A percentile compares a stretch with the other conserved stretches of the same genome.
phyloP scores from a whole-genome alignment of 1,139 yeast genomes.

The Pichia sp. region DNA sequence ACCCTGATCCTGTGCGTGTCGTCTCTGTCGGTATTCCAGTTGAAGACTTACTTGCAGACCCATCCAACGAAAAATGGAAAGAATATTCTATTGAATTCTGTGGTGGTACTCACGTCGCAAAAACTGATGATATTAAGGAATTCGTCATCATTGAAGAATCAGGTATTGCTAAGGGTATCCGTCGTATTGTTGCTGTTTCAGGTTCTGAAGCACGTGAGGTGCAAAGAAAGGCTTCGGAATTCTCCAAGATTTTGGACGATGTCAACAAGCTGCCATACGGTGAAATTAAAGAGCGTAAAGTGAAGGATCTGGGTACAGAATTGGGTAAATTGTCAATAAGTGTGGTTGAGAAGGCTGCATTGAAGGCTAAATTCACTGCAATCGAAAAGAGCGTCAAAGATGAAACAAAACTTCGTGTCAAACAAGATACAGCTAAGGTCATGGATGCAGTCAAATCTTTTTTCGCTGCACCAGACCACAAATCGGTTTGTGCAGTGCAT shows the following conservation, averaged over 20 bases:
- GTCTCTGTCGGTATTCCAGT: constrained; percentile 92
- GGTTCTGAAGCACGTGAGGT: constrained; percentile 88
- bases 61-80: constrained; percentile 69
- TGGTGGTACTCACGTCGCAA: constrained; percentile 96
- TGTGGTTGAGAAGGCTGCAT: constrained; percentile 70
- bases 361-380: constrained; percentile 68
- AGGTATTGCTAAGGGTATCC: constrained; percentile 97
- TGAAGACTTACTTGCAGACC: constrained; percentile 69
- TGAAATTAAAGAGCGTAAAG: constrained; percentile 65
- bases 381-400: constrained; percentile 86
- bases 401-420: constrained; percentile 79
- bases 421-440: constrained; percentile 79
- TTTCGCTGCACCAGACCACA: constrained; percentile 49
- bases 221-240: constrained; percentile 75
- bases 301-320: constrained; percentile 79
- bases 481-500: constrained; percentile 59
- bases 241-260: constrained; percentile 53
- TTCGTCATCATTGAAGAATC: constrained; percentile 87
- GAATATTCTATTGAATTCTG: constrained; percentile 87
- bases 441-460: constrained; percentile 72
- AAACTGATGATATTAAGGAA: constrained; percentile 90
- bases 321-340: constrained; percentile 81
- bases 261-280: constrained; percentile 57
- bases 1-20: constrained; percentile 98
- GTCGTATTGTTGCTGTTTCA: constrained; percentile 96